Conservation (phyloP, 257 asterid species). For the Anisodus acutangulus region DNA sequence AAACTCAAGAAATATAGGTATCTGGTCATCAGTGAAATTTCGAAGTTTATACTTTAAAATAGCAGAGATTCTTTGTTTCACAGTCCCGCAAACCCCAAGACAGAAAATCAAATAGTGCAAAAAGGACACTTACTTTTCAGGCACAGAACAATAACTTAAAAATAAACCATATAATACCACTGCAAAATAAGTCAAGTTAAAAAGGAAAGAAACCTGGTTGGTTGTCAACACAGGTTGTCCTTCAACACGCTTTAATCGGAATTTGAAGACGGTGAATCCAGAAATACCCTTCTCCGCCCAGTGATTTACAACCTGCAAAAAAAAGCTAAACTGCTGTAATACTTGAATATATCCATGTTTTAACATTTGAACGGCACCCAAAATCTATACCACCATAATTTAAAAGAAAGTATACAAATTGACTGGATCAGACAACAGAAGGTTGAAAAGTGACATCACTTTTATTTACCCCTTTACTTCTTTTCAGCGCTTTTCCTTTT, state of each 20-base stretch:
- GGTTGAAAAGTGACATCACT: conserved; percentile 13
- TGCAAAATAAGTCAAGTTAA: background rate
- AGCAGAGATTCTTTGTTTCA: background rate
- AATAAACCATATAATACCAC: background rate
- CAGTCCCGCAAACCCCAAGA: background rate
- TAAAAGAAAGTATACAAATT: background rate
- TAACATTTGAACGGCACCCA: background rate
- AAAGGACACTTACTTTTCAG: background rate
- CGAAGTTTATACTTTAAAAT: background rate
- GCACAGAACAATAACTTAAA: background rate
- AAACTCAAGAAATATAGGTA: background rate
- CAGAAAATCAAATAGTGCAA: background rate
- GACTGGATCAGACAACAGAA: background rate
- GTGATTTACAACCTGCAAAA: conserved; percentile 62
- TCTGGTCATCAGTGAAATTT: background rate
- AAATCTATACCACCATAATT: background rate
- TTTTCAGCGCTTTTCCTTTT: background rate
- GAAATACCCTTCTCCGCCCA: conserved; percentile 94
- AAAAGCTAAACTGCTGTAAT: conserved; percentile 4
- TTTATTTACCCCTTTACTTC: background rate
- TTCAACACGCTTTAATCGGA: conserved; percentile 64
- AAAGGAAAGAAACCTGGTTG: conserved; percentile 56
- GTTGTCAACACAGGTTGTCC: conserved; percentile 86
- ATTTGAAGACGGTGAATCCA: conserved; percentile 82
- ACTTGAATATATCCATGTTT: background rate